Base-by-base conservation (phyloP, 805 yeast species). In the Pichia manshurica region DNA sequence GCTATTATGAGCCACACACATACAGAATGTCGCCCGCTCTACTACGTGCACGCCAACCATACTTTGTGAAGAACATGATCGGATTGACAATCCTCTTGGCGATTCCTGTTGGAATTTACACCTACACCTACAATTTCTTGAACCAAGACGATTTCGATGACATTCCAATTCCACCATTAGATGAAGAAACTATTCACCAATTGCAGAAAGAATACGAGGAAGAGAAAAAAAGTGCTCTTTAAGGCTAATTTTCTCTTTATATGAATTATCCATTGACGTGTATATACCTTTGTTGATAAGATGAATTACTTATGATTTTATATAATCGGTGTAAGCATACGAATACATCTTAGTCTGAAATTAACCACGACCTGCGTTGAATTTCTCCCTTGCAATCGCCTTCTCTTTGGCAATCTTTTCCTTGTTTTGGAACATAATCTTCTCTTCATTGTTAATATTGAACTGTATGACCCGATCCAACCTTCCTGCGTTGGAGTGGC, bases 141-240 rank as follows among this genome's bases (percentile, higher is more conserved):
- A 79, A 78, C 54, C 73, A 73, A 59, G 96, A 89, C 61, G 96
- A 91, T 54, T 88, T 91, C 63, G 79, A 75, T 40, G 96, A 90
- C 63, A 87, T 91, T 56, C 97, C 97, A 36, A 81, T 91, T 55
- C 99, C 99, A 42, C 97, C 98, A 17, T 74, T 91, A 50, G 75
- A 83, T 35, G 93, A 85, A 51, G 81, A 75, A 46, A 93, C 88
- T 62, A 72, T 91, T 60, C 78, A 76, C 44, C 73, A 78, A 64
- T 75, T 90, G 69, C 81, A 77, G 65, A 72, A 75, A 60, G 95
- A 87, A 63, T 86, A 84, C 60, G 85, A 81, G 62, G 74, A 62
- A 39, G 66, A 67, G 53, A 66, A 70, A 57, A 46, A 47, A 44
- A 43, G 44, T 21, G 35, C 17, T 16, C 13, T 41, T 4, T 41